Percentiles rank a stretch among this genome's conserved stretches.
phyloP scores from a whole-genome alignment of 768 basidiomycete genomes.

The Trametes villosa region DNA sequence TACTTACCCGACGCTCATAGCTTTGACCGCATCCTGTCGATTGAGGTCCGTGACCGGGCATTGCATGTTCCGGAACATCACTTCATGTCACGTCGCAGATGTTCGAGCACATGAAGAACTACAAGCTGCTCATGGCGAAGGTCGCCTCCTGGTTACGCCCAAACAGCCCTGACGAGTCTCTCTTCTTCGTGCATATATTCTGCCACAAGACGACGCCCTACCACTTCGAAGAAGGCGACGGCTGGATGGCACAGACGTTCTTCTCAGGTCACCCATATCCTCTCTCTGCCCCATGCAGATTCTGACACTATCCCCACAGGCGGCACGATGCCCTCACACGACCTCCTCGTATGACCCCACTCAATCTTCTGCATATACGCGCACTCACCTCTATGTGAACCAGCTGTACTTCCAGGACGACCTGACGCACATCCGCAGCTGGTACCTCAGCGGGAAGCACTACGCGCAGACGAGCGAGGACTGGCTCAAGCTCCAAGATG shows the following conservation, averaged over 20 bases:
- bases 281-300: not conserved
- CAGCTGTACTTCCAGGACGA: constrained; percentile 69
- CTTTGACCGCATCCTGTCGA: constrained; percentile 72
- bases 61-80: not conserved
- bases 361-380: too few species aligned
- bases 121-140: constrained; percentile 62
- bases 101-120: constrained; percentile 83
- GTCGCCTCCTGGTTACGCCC: constrained; percentile 67
- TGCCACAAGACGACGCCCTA: constrained; percentile 67
- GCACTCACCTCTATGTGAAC: not conserved
- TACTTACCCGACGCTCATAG: too few species aligned
- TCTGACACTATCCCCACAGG: constrained; percentile 37
- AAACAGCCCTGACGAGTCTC: constrained; percentile 41
- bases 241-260: constrained; percentile 79
- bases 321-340: constrained; percentile 75
- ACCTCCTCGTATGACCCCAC: constrained; percentile 49
- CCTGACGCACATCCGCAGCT: constrained; percentile 58
- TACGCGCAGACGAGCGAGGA: constrained; percentile 68
- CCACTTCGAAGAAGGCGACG: constrained; percentile 69
- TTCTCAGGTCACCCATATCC: constrained; percentile 52
- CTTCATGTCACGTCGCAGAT: constrained; percentile 42
- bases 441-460: constrained; percentile 66
- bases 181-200: constrained; percentile 74
- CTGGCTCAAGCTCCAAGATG: constrained; percentile 66
- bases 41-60: constrained; percentile 50